These are phyloP conservation scores for Acacia confusa DNA, from an alignment of 306 rosid genomes.

Conservation along the genomic window DNA sequence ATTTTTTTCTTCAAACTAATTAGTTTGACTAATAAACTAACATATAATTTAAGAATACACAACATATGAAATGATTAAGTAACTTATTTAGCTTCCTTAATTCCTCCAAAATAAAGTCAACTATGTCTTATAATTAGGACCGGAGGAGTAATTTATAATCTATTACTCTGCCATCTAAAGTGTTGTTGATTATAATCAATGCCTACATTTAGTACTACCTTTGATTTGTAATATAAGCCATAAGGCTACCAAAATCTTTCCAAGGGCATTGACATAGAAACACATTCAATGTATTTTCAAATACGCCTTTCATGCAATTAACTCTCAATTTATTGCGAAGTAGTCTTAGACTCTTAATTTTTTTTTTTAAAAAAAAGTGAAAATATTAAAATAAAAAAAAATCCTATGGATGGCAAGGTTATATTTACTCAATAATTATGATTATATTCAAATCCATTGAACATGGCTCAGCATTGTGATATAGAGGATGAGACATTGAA, in stretches of 20 bases:
- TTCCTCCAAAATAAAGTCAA: too few relatives aligned
- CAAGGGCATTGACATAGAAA: not conserved
- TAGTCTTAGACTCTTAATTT: too few relatives aligned
- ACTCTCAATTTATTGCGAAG: not conserved
- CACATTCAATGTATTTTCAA: not conserved
- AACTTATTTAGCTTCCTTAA: too few relatives aligned
- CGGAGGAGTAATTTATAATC: not conserved
- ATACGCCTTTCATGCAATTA: not conserved
- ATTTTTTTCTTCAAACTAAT: too few relatives aligned
- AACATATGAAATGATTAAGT: too few relatives aligned
- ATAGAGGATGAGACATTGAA: not conserved
- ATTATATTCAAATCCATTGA: slow-evolving; percentile 30
- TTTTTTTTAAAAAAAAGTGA: too few relatives aligned
- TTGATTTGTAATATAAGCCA: not conserved
- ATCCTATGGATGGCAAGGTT: slow-evolving; percentile 1
- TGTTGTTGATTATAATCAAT: not conserved
- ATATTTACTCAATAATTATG: not conserved
- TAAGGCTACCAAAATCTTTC: not conserved
- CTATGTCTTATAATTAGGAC: too few relatives aligned
- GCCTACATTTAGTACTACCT: not conserved
- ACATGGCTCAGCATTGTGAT: slow-evolving; percentile 20
- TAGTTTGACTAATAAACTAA: too few relatives aligned
- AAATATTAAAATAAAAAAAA: too few relatives aligned
- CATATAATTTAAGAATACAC: too few relatives aligned
- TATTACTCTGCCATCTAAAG: not conserved